A percentile compares a stretch with the other conserved stretches of the same genome.
Evolutionary conservation across 306 rosid species (phyloP).

Genomic region (Dalbergia oliveri): DNA sequence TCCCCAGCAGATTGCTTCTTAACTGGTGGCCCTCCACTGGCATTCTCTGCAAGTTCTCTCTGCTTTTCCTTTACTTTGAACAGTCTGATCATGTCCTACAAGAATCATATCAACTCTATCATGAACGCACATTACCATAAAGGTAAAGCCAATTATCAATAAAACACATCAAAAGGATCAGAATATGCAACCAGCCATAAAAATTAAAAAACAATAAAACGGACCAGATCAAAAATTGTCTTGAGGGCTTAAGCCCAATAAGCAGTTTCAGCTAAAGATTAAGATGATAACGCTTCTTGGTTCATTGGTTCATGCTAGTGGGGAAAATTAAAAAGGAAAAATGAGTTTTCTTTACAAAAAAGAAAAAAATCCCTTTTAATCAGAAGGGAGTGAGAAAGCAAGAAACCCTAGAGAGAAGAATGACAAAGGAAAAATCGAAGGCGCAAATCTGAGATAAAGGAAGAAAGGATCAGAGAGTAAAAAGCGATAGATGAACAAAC

Average conservation of each 20-base stretch:
- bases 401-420: constrained; percentile 37
- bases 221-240: constrained; percentile 6
- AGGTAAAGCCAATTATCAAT: neutral
- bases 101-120: constrained; percentile 1
- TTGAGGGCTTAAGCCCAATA: neutral
- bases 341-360: neutral
- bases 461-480: constrained; percentile 6
- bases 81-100: too few relatives aligned
- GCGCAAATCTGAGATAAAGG: constrained; percentile 27
- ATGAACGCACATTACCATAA: neutral
- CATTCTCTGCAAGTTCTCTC: constrained; percentile 76
- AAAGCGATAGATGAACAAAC: neutral
- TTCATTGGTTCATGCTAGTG: neutral
- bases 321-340: neutral
- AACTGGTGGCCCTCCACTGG: constrained; percentile 61
- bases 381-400: neutral
- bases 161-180: neutral
- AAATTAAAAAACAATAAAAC: neutral
- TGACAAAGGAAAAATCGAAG: neutral
- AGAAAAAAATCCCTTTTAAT: neutral
- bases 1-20: constrained; percentile 88
- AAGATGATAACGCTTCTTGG: neutral
- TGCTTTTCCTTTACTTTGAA: constrained; percentile 81
- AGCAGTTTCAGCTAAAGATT: neutral
- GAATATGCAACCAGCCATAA: neutral